These are phyloP conservation scores for Crithidia expoeki DNA, from an alignment of 208 protist genomes.

Conservation along the genomic window DNA sequence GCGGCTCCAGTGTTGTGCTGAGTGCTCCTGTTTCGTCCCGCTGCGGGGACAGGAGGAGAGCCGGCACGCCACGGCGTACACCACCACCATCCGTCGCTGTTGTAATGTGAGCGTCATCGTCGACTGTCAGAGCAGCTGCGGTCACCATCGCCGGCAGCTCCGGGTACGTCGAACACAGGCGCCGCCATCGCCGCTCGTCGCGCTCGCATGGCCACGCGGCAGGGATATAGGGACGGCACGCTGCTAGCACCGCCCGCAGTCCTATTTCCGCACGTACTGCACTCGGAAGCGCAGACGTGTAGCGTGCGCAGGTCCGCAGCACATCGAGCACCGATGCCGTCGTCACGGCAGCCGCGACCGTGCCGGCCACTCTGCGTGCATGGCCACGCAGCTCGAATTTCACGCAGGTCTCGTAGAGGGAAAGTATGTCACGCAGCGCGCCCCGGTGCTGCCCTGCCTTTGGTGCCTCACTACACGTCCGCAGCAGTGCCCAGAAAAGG, in stretches of 20 bases:
- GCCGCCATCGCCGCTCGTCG: conserved; percentile 24
- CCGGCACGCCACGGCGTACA: background rate
- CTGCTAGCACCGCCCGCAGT: conserved; percentile 13
- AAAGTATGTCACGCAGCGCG: conserved; percentile 23
- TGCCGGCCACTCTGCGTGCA: conserved; percentile 8
- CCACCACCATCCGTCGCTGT: background rate
- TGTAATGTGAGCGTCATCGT: background rate
- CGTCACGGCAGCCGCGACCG: conserved; percentile 5
- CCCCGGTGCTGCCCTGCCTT: background rate
- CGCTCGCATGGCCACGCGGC: background rate
- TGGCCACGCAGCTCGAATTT: conserved; percentile 38
- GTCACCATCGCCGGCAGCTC: conserved; percentile 17
- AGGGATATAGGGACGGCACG: conserved; percentile 5
- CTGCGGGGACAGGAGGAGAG: conserved; percentile 3
- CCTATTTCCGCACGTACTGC: background rate
- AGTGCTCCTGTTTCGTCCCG: background rate
- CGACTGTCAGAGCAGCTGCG: background rate
- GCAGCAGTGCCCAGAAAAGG: conserved; percentile 26
- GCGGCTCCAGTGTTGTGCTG: no score
- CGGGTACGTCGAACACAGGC: conserved; percentile 23
- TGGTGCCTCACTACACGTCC: background rate
- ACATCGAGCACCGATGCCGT: conserved; percentile 9
- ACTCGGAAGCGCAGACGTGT: conserved; percentile 9
- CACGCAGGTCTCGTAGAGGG: conserved; percentile 36
- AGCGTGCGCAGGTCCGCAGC: conserved; percentile 27